Evolutionary conservation across 2,329 filamentous ascomycete genomes (phyloP).

Genomic region (Cladosporium halotolerans): DNA sequence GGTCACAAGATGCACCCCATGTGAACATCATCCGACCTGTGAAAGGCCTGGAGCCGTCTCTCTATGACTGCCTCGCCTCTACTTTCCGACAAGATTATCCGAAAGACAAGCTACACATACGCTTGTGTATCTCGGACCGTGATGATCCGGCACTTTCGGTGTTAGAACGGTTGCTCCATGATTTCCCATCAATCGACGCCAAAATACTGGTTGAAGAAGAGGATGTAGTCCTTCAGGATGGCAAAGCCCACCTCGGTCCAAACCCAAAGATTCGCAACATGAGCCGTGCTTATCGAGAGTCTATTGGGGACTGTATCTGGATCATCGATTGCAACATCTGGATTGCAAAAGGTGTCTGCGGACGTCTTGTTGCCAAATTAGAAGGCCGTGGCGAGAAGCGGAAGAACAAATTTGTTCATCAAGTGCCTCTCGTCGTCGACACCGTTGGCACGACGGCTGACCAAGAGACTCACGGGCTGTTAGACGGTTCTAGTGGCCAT

Average conservation of each 20-base stretch:
- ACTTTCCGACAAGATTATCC: constrained; percentile 82
- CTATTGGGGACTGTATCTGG: constrained; percentile 84
- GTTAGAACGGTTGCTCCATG: constrained; percentile 62
- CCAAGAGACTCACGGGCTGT: constrained; percentile 22
- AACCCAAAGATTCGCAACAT: constrained; percentile 99
- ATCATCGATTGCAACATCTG: constrained; percentile 95
- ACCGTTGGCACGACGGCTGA: constrained; percentile 32
- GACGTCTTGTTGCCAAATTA: constrained; percentile 83
- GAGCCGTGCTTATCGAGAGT: constrained; percentile 85
- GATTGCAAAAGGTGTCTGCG: constrained; percentile 71
- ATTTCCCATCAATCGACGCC: constrained; percentile 67
- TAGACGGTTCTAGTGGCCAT: constrained; percentile 15
- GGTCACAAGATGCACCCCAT: constrained; percentile 56
- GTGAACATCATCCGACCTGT: constrained; percentile 89
- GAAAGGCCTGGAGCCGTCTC: constrained; percentile 81
- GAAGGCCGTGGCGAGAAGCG: constrained; percentile 56
- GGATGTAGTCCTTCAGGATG: constrained; percentile 61
- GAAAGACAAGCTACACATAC: constrained; percentile 64
- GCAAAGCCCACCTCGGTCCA: constrained; percentile 60
- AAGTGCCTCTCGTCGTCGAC: constrained; percentile 86
- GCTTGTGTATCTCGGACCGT: constrained; percentile 71
- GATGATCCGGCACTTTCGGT: constrained; percentile 71
- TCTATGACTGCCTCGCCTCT: constrained; percentile 88
- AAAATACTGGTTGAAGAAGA: constrained; percentile 74
- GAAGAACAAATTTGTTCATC: constrained; percentile 83